These are phyloP conservation scores for Gautieria morchelliformis DNA, from an alignment of 768 basidiomycete genomes.

Conservation along the genomic window DNA sequence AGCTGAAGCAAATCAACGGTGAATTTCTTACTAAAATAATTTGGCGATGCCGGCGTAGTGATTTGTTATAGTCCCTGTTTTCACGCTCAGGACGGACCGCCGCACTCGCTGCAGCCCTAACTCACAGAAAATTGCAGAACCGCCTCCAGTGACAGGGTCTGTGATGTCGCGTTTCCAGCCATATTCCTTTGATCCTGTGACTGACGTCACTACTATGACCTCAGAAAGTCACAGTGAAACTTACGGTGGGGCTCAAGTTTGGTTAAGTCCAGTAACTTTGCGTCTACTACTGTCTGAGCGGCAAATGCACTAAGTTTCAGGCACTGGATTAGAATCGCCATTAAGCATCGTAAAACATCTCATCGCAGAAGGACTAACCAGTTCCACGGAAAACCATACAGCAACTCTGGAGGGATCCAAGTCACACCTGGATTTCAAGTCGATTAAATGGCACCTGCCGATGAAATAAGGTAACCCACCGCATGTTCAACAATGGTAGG, in stretches of 20 bases:
- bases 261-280: slow-evolving; percentile 32
- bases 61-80: slow-evolving; percentile 33
- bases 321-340: slow-evolving; percentile 22
- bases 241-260: slow-evolving; percentile 41
- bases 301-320: slow-evolving; percentile 45
- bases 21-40: slow-evolving; percentile 32
- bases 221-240: background rate
- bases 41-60: slow-evolving; percentile 37
- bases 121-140: slow-evolving; percentile 33
- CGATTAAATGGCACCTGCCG: background rate
- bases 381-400: slow-evolving; percentile 48
- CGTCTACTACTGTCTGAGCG: slow-evolving; percentile 39
- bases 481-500: slow-evolving; percentile 51
- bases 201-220: background rate
- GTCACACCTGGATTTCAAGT: slow-evolving; percentile 33
- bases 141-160: slow-evolving; percentile 36
- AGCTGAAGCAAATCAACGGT: background rate
- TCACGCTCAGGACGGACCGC: background rate
- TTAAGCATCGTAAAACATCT: background rate
- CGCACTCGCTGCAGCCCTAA: background rate
- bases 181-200: slow-evolving; percentile 34
- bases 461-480: slow-evolving; percentile 18
- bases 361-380: slow-evolving; percentile 23
- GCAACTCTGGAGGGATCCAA: slow-evolving; percentile 41
- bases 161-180: slow-evolving; percentile 27